phyloP scores from a whole-genome alignment of 331 rosid species.

The Malus hybrid region DNA sequence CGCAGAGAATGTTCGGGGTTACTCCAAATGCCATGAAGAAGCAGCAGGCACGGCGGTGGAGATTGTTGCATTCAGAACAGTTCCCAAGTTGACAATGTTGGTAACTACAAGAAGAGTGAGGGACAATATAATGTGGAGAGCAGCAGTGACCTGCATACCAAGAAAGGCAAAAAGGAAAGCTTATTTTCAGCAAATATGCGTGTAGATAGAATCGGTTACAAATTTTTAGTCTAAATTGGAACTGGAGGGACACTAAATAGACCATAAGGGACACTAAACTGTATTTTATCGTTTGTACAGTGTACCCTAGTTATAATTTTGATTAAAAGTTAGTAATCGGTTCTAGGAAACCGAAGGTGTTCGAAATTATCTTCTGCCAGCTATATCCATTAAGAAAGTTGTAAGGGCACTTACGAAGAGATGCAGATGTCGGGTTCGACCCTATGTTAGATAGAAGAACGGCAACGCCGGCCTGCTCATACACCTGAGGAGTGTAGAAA shows the following conservation, averaged over 20 bases:
- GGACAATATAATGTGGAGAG: conserved; percentile 34
- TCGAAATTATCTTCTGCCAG: conserved; percentile 56
- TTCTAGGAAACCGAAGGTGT: neutral
- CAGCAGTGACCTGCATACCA: conserved; percentile 47
- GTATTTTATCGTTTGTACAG: too few species aligned
- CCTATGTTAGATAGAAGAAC: conserved; percentile 41
- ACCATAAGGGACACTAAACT: too few species aligned
- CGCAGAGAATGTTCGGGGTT: too few species aligned
- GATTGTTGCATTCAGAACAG: too few species aligned
- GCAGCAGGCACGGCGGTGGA: too few species aligned
- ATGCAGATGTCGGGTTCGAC: conserved; percentile 28
- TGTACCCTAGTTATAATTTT: too few species aligned
- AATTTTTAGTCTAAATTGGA: too few species aligned
- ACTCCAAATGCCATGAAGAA: too few species aligned
- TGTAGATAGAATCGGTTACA: too few species aligned
- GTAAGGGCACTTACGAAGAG: conserved; percentile 40
- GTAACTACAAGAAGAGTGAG: conserved; percentile 31
- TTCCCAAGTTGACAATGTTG: neutral
- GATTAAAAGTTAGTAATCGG: neutral
- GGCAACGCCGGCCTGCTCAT: conserved; percentile 46
- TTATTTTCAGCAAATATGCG: neutral
- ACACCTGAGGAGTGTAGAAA: conserved; percentile 43
- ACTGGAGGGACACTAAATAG: too few species aligned
- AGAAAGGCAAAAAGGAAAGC: neutral
- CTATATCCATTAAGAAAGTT: conserved; percentile 46